Evolutionary conservation across 2,329 filamentous ascomycete species (phyloP).

Genomic region (Elsinoe arachidis): DNA sequence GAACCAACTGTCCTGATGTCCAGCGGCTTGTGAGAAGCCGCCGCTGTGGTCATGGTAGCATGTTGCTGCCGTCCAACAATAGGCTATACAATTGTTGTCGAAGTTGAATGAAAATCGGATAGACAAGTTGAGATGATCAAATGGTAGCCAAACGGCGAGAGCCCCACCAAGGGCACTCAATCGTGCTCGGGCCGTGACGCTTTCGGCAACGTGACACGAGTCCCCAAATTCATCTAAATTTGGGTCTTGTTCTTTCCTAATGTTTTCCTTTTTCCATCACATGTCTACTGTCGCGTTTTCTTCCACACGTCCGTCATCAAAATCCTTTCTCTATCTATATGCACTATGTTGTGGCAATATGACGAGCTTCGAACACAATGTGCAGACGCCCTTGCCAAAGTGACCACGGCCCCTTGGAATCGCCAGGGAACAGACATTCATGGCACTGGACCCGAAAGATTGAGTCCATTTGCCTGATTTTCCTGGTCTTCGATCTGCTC

Average conservation of each 20-base stretch:
- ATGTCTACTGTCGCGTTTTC: background rate
- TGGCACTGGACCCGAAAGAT: too few species aligned
- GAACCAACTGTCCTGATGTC: conserved; percentile 12
- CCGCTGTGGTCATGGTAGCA: background rate
- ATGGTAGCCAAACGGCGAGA: background rate
- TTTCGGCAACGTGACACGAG: background rate
- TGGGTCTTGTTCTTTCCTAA: background rate
- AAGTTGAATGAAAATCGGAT: background rate
- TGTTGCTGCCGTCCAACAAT: background rate
- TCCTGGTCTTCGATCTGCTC: too few species aligned
- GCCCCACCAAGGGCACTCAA: background rate
- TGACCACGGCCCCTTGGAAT: too few species aligned
- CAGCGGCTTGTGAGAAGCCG: background rate
- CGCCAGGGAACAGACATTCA: too few species aligned
- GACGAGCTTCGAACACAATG: too few species aligned
- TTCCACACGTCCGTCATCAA: background rate
- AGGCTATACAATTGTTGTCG: background rate
- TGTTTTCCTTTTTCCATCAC: background rate
- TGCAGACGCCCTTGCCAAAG: too few species aligned
- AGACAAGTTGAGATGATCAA: background rate
- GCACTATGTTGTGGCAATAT: too few species aligned
- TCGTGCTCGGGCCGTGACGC: background rate
- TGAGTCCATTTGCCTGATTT: too few species aligned
- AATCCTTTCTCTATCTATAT: background rate
- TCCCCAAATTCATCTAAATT: background rate